phyloP scores from a whole-genome alignment of 441 rosid species.

The Croton laevigatus region DNA sequence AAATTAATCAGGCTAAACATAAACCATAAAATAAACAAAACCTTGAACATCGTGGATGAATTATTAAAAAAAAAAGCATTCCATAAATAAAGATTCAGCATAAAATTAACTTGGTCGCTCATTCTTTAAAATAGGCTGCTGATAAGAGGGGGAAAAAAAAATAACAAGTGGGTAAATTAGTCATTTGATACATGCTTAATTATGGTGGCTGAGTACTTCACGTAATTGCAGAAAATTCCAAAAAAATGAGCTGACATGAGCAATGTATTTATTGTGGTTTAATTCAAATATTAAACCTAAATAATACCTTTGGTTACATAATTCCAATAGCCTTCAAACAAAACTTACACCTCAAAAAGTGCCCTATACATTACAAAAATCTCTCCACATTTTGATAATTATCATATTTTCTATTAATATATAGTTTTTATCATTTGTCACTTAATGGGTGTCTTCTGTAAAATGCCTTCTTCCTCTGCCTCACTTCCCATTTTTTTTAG shows the following conservation, averaged over 20 bases:
- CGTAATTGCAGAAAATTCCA: slow-evolving; percentile 26
- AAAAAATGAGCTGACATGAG: slow-evolving; percentile 25
- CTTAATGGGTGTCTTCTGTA: slow-evolving; percentile 28
- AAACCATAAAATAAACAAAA: too few relatives aligned
- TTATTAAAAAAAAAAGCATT: too few relatives aligned
- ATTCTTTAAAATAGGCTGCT: too few relatives aligned
- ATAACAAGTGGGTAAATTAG: neutral
- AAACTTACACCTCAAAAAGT: slow-evolving; percentile 42
- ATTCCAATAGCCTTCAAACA: slow-evolving; percentile 43
- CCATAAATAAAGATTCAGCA: neutral
- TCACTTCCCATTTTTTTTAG: slow-evolving; percentile 16
- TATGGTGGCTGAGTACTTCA: neutral
- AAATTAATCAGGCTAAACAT: too few relatives aligned
- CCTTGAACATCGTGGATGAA: too few relatives aligned
- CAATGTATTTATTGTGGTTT: slow-evolving; percentile 9
- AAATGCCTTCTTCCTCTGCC: slow-evolving; percentile 14
- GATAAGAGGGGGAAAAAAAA: neutral
- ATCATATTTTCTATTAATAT: neutral
- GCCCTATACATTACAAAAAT: slow-evolving; percentile 22
- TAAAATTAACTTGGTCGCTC: too few relatives aligned
- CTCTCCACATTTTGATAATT: slow-evolving; percentile 1
- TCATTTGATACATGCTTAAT: neutral
- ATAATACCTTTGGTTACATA: slow-evolving; percentile 27
- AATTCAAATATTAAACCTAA: slow-evolving; percentile 8
- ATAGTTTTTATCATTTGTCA: slow-evolving; percentile 29